Conservation (phyloP, 352 stramenopile genomes). For the Elongisporangium prolatum region DNA sequence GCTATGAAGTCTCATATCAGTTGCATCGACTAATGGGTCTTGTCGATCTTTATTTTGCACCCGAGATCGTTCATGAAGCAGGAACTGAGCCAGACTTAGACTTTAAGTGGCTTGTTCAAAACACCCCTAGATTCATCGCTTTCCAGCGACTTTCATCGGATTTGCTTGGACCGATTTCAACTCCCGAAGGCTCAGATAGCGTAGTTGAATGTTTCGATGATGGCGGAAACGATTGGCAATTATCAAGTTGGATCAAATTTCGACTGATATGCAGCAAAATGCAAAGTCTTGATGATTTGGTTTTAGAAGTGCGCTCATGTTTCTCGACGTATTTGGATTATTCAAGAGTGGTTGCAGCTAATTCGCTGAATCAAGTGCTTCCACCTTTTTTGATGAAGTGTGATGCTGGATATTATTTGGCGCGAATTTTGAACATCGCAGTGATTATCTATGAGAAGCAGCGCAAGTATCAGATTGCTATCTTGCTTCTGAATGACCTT, state of each 20-base stretch:
- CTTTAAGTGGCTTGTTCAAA: constrained; percentile 37
- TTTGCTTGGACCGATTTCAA: background rate
- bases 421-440: constrained; percentile 49
- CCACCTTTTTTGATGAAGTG: constrained; percentile 54
- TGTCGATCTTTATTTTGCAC: constrained; percentile 19
- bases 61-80: constrained; percentile 15
- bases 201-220: background rate
- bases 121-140: constrained; percentile 30
- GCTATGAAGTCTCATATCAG: constrained; percentile 58
- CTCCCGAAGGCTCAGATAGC: background rate
- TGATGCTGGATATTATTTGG: constrained; percentile 66
- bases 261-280: background rate
- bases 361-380: background rate
- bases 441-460: constrained; percentile 72
- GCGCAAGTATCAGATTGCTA: constrained; percentile 64
- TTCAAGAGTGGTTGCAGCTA: constrained; percentile 13
- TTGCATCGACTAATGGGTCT: constrained; percentile 46
- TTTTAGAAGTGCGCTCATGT: constrained; percentile 42
- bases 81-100: constrained; percentile 39
- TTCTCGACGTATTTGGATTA: constrained; percentile 38
- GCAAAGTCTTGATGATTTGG: constrained; percentile 51
- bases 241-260: background rate
- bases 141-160: constrained; percentile 38
- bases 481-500: constrained; percentile 61
- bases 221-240: background rate